phyloP scores from a whole-genome alignment of 148 eudicot genomes.

The Fallopia convolvulus region DNA sequence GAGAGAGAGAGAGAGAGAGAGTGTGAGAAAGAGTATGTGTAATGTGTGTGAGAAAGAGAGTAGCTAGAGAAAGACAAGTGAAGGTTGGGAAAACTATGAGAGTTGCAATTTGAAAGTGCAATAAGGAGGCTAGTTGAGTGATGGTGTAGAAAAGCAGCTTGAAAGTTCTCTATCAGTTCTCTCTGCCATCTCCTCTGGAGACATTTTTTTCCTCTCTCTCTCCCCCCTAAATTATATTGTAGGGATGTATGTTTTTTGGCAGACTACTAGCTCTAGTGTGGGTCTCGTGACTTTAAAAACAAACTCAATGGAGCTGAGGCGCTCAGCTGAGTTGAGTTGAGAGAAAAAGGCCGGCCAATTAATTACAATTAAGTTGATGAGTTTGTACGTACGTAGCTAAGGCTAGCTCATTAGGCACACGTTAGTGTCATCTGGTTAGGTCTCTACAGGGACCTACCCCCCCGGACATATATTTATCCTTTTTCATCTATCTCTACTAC shows the following conservation, averaged over 20 bases:
- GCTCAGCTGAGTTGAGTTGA: not conserved
- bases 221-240: not conserved
- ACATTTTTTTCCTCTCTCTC: slow-evolving; percentile 4
- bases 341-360: not conserved
- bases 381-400: not conserved
- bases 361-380: not conserved
- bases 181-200: slow-evolving; percentile 42
- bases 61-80: slow-evolving; percentile 6
- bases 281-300: slow-evolving; percentile 62
- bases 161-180: slow-evolving; percentile 51
- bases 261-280: not conserved
- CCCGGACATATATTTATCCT: no score
- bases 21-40: no score
- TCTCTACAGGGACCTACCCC: slow-evolving; percentile 7
- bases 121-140: slow-evolving; percentile 30
- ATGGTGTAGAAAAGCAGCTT: slow-evolving; percentile 32
- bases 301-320: not conserved
- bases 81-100: slow-evolving; percentile 7
- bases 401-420: slow-evolving; percentile 4
- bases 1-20: no score
- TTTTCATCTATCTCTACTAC: not conserved
- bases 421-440: slow-evolving; percentile 12
- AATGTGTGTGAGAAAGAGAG: slow-evolving; percentile 7
- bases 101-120: slow-evolving; percentile 11
- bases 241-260: not conserved